Percentiles rank a stretch among this genome's conserved stretches.
Evolutionary conservation across 2,329 filamentous ascomycete genomes (phyloP).

Genomic region (Cucurbitaria berberidis): DNA sequence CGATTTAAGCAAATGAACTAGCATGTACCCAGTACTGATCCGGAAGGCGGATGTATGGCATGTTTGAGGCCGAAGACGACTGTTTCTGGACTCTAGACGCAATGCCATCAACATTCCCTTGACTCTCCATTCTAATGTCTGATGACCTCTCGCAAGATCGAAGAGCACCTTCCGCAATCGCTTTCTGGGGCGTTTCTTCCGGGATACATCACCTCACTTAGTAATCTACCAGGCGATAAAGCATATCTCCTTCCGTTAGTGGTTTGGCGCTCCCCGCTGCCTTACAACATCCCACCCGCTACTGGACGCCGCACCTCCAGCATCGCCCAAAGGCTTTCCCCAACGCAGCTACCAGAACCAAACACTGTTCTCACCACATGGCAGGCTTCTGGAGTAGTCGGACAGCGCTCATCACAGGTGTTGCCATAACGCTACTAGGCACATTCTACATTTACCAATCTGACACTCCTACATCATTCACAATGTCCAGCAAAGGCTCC

Average conservation of each 20-base stretch:
- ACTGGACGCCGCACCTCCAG: background rate
- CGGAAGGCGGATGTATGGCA: background rate
- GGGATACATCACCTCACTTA: constrained; percentile 3
- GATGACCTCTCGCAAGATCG: background rate
- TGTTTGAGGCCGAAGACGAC: background rate
- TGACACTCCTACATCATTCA: constrained; percentile 25
- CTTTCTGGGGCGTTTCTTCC: background rate
- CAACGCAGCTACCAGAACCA: background rate
- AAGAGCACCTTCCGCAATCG: background rate
- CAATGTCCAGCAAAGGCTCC: constrained; percentile 24
- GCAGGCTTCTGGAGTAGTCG: constrained; percentile 34
- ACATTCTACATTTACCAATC: constrained; percentile 38
- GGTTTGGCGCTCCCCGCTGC: constrained; percentile 23
- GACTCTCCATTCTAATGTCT: background rate
- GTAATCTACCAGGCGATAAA: background rate
- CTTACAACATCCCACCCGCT: constrained; percentile 11
- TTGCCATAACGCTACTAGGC: constrained; percentile 35
- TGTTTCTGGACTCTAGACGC: background rate
- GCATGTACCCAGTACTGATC: background rate
- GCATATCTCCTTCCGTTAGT: constrained; percentile 20
- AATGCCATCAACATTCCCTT: background rate
- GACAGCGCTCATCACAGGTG: constrained; percentile 31
- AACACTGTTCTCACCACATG: constrained; percentile 8
- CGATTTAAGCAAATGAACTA: background rate
- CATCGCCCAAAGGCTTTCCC: background rate